Conservation (phyloP, 805 yeast genomes). For the Yarrowia sp. region DNA sequence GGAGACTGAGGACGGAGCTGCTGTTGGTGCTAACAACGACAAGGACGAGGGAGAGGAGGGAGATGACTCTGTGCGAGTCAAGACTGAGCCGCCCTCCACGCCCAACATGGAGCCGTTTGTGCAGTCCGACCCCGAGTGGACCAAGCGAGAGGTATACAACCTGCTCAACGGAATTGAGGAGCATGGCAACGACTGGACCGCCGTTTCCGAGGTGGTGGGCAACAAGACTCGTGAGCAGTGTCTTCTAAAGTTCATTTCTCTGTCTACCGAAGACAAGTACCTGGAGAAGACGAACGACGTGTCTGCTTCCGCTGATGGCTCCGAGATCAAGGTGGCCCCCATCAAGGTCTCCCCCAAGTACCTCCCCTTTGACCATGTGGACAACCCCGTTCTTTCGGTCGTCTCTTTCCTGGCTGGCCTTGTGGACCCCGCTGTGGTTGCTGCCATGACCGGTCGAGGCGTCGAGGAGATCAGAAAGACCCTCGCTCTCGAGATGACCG, state of each 20-base stretch:
- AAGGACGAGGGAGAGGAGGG: neutral
- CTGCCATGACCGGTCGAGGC: conserved; percentile 60
- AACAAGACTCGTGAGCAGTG: conserved; percentile 74
- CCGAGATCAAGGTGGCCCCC: conserved; percentile 56
- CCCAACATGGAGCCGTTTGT: conserved; percentile 38
- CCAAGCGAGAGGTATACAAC: conserved; percentile 56
- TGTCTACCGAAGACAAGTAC: conserved; percentile 69
- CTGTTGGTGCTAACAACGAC: conserved; percentile 29
- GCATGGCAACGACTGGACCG: conserved; percentile 74
- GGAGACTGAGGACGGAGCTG: conserved; percentile 31
- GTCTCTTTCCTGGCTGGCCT: conserved; percentile 80
- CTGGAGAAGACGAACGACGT: conserved; percentile 33
- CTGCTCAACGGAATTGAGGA: conserved; percentile 63
- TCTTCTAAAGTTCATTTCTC: conserved; percentile 69
- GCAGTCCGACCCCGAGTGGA: conserved; percentile 53
- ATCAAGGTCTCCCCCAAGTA: conserved; percentile 65
- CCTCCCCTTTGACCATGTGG: conserved; percentile 78
- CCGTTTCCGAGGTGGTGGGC: conserved; percentile 65
- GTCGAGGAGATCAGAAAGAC: conserved; percentile 60
- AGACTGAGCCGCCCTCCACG: conserved; percentile 27
- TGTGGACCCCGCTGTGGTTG: conserved; percentile 82
- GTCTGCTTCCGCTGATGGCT: conserved; percentile 30
- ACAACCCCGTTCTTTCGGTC: conserved; percentile 93
- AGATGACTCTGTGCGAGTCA: conserved; percentile 24
- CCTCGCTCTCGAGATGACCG: conserved; percentile 16